Evolutionary conservation across 164 flowering plant genomes (phyloP).

Genomic region (Umbilicus rupestris): DNA sequence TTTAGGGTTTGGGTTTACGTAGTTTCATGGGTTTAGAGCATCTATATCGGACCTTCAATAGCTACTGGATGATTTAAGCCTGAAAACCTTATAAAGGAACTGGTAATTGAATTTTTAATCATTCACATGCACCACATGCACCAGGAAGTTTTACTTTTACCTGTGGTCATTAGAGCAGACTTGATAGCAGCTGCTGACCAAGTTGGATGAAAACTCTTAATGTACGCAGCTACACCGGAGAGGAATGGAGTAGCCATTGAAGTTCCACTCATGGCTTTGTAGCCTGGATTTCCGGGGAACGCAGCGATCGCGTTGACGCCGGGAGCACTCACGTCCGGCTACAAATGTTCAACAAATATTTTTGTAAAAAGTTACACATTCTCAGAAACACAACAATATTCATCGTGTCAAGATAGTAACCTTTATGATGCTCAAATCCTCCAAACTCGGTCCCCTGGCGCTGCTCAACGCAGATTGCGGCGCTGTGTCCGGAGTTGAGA

Average conservation of each 20-base stretch:
- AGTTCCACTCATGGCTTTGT: conserved; percentile 30
- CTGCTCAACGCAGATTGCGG: neutral
- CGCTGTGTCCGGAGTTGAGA: neutral
- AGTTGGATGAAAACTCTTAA: conserved; percentile 35
- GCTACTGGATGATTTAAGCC: too few relatives aligned
- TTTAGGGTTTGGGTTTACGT: neutral
- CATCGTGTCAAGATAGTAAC: conserved; percentile 11
- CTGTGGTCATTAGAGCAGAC: conserved; percentile 49
- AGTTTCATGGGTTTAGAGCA: too few relatives aligned
- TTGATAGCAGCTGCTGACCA: conserved; percentile 47
- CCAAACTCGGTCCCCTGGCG: neutral
- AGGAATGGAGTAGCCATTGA: conserved; percentile 51
- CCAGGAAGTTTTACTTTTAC: too few relatives aligned
- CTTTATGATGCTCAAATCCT: conserved; percentile 7
- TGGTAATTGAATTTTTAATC: too few relatives aligned
- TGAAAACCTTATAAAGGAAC: too few relatives aligned
- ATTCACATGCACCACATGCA: too few relatives aligned
- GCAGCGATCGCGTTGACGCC: conserved; percentile 52
- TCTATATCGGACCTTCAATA: too few relatives aligned
- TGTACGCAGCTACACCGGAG: conserved; percentile 34
- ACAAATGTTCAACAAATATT: neutral
- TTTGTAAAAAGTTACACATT: too few relatives aligned
- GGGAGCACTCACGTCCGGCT: conserved; percentile 67
- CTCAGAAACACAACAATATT: too few relatives aligned
- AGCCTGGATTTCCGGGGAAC: conserved; percentile 17